Evolutionary conservation across 75 land plant genomes (phyloP), one percentile per base, ranked within the genome.

Genomic region (Picea sitchensis): DNA sequence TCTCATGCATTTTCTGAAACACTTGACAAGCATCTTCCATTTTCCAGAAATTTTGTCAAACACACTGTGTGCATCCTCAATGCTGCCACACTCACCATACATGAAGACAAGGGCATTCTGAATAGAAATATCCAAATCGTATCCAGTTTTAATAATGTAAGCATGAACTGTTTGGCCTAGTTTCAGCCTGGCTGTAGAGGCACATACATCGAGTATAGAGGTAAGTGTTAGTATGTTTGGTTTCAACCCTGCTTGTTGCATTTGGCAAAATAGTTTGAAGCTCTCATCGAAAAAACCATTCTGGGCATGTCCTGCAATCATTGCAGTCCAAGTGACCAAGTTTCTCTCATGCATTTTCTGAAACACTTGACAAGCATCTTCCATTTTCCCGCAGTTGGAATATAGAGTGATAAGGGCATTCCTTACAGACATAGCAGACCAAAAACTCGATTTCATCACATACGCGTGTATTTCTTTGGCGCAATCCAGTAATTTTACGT

Each of bases 271-370:
- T 77, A 88, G 15, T 21, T 44, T 13, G 74, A 92, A 65, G 61
- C 87, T 78, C 14, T 90, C 84, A 67, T 76, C 61, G 51, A 62
- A 83, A 8, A 69, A 36, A n/a, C 61, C 56, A 61, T 76, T 81
- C 65, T 88, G 88, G 2, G 72, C 82, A 36, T 84, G 86, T 13
- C 88, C 94, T 2, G 90, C 85, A 54, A 92, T 80, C 9, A 79
- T 74, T 21, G 92, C 92, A 34, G 94, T 92, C 94, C 94, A 92
- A 54, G 92, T 84, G 51, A 92, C 76, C 51, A 88, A 83, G 84
- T 88, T 92, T 58, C 83, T 84, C 5, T 79, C 82, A 23, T 47
- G 7, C 90, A 92, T 84, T 65, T 83, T 86, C 30, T 88, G 80
- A 61, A 92, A 92, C 68, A 86, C 87, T 34, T 59, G 65, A 34